These are phyloP conservation scores for Leishmania guyanensis DNA, from an alignment of 208 protist genomes.

Conservation along the genomic window DNA sequence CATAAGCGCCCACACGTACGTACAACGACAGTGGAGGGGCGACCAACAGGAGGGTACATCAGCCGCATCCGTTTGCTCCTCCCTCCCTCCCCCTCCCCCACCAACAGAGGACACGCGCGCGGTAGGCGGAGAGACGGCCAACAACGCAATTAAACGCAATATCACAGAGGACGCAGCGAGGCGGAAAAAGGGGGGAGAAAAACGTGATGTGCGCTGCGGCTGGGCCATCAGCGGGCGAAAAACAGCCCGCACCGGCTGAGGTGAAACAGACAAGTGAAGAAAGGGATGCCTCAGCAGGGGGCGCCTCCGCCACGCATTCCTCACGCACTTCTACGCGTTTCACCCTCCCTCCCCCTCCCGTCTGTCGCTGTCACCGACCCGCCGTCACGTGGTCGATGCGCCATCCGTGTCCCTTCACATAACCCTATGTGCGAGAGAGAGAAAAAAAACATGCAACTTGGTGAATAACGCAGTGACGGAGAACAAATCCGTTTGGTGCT, in stretches of 20 bases:
- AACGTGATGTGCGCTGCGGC: background rate
- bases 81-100: no score
- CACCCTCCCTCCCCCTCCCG: background rate
- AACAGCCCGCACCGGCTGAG: no score
- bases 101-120: no score
- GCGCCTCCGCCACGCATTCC: background rate
- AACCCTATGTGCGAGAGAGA: background rate
- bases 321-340: background rate
- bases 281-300: background rate
- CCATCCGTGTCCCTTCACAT: background rate
- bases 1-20: background rate
- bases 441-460: background rate
- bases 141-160: no score
- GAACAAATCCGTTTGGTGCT: background rate
- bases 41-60: no score
- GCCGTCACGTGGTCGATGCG: background rate
- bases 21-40: background rate
- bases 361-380: background rate
- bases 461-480: background rate
- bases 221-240: background rate
- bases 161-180: no score
- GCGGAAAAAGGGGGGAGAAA: background rate
- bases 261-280: no score
- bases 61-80: no score
- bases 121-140: background rate